Conservation (phyloP, 805 yeast genomes). For the Ogataea trehaloabstinens region DNA sequence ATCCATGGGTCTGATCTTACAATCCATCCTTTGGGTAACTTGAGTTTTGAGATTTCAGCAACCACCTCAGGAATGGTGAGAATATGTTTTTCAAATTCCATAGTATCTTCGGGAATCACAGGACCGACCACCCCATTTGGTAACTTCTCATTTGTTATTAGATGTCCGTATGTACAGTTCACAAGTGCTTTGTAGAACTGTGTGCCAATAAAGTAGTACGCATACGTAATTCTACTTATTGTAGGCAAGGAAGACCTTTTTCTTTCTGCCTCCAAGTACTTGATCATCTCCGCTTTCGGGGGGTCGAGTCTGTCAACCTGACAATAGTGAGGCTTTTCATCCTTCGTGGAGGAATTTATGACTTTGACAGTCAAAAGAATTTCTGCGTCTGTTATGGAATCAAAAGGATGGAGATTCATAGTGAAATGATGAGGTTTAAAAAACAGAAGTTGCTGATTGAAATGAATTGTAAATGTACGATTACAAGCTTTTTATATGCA, state of each 20-base stretch:
- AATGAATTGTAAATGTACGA: no score
- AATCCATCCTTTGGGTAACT: slow-evolving; percentile 51
- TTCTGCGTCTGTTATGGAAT: slow-evolving; percentile 49
- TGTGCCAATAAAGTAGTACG: slow-evolving; percentile 56
- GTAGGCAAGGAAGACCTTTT: slow-evolving; percentile 48
- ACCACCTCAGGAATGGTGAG: slow-evolving; percentile 54
- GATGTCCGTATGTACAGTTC: slow-evolving; percentile 60
- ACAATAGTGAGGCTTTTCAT: slow-evolving; percentile 57
- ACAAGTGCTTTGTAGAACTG: slow-evolving; percentile 70
- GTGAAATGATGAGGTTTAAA: no score
- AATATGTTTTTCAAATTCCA: slow-evolving; percentile 50
- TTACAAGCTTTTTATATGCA: no score
- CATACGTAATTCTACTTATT: slow-evolving; percentile 69
- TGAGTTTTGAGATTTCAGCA: slow-evolving; percentile 66
- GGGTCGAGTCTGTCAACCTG: slow-evolving; percentile 75
- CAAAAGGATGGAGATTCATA: slow-evolving; percentile 35
- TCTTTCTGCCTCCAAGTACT: slow-evolving; percentile 66
- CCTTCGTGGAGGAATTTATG: slow-evolving; percentile 55
- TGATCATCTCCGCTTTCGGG: slow-evolving; percentile 69
- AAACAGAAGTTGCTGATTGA: no score
- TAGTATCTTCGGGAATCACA: slow-evolving; percentile 62
- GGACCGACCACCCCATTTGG: slow-evolving; percentile 73
- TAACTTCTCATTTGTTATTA: slow-evolving; percentile 53
- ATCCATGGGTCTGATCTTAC: slow-evolving; percentile 82
- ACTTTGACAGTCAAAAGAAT: slow-evolving; percentile 55